Evolutionary conservation across 768 basidiomycete species (phyloP).

Genomic region (Tubosaeta sp.): DNA sequence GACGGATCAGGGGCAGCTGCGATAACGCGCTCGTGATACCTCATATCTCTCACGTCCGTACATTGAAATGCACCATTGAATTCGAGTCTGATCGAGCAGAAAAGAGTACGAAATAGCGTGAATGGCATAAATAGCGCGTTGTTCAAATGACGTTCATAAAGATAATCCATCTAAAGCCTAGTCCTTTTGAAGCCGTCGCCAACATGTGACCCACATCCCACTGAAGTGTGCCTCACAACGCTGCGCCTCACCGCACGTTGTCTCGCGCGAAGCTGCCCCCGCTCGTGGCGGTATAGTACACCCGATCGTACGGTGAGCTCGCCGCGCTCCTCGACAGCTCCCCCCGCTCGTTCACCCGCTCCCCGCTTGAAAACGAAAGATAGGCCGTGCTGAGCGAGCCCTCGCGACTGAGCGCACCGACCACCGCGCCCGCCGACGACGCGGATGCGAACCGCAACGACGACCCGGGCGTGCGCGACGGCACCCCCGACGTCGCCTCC

Average conservation of each 20-base stretch:
- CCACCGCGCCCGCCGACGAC: neutral
- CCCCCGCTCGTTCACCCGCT: constrained; percentile 26
- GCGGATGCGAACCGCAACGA: constrained; percentile 18
- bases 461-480: constrained; percentile 20
- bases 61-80: neutral
- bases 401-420: constrained; percentile 1
- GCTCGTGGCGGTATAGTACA: constrained; percentile 17
- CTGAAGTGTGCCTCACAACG: neutral
- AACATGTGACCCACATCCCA: neutral
- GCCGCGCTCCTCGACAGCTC: constrained; percentile 17
- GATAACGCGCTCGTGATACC: neutral
- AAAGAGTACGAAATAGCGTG: neutral
- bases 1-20: neutral
- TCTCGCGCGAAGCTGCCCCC: constrained; percentile 8
- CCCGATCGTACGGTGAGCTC: constrained; percentile 9
- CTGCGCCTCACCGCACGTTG: neutral
- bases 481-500: constrained; percentile 35
- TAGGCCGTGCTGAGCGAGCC: constrained; percentile 24
- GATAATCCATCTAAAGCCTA: constrained; percentile 11
- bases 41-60: neutral
- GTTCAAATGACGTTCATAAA: constrained; percentile 18
- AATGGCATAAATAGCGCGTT: constrained; percentile 26
- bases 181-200: neutral
- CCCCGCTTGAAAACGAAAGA: constrained; percentile 24
- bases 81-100: neutral